Evolutionary conservation across 495 filamentous ascomycete species (phyloP), one percentile per base, ranked within the genome.

Genomic region (Neurospora tetrasperma): DNA sequence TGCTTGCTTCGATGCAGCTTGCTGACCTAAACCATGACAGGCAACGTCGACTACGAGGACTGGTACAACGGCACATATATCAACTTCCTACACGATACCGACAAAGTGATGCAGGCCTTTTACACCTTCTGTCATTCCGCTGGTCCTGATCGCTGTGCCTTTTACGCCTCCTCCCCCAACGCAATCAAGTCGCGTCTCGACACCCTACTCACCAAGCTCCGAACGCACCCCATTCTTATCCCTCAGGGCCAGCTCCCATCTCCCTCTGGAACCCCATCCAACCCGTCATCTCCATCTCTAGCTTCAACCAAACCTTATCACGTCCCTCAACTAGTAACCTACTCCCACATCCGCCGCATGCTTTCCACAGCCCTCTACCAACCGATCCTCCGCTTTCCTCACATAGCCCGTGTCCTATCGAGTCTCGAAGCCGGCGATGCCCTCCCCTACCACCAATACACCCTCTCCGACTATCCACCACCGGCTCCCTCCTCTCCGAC

Each of bases 301-400:
- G 77, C 76, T 18, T 77, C 82, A 59, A 8, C 54, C 27, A 23
- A 62, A 35, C 54, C 27, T 6, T 66, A 16, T 2, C 76, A 79
- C 42, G 80, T 83, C 41, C 80, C 83, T 0, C 77, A 82, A 41
- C 72, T 85, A 16, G 74, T 86, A 18, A 82, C 82, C 12, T 86
- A 83, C 75, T 83, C 83, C 18, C 79, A 80, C 42, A 72, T 86
- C 31, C 80, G 80, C 12, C 78, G 76, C 16, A 74, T 86, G 41
- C 79, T 90, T 12, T 85, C 88, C 41, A 73, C 73, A 1, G 73
- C 82, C 6, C 76, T 91, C 12, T 94, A 94, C 74, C 81, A 84
- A 41, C 92, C 92, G 0, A 75, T 91, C n/a, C 66, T 78, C 23
- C 80, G 81, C 43, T 93, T 93, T 78, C 85, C 85, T 0, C 75